Conservation (phyloP, 176 grass and related monocot genomes). For the Poa annua region DNA sequence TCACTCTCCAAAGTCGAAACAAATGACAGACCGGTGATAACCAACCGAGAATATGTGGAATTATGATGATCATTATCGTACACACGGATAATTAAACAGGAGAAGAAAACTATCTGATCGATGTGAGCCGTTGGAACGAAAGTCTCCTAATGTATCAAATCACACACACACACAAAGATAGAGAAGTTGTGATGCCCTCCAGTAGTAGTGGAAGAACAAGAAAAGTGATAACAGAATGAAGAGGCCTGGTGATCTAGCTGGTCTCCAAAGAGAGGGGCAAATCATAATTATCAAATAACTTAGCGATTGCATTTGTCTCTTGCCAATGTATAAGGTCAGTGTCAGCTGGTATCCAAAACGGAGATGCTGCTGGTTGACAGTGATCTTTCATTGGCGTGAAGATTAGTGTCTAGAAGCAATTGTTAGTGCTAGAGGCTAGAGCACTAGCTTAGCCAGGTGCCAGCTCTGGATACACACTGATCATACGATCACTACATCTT, state of each 20-base stretch:
- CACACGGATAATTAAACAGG: background rate
- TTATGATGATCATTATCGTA: background rate
- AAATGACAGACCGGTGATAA: background rate
- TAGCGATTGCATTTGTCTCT: constrained; percentile 32
- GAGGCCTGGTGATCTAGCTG: background rate
- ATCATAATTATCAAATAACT: constrained; percentile 34
- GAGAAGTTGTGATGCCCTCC: constrained; percentile 28
- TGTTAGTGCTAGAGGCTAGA: constrained; percentile 1
- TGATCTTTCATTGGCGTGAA: background rate
- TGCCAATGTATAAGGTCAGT: background rate
- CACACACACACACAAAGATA: background rate
- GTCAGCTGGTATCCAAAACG: background rate
- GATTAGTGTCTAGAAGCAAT: constrained; percentile 29
- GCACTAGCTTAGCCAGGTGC: constrained; percentile 1
- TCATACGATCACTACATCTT: background rate
- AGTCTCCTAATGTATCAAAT: constrained; percentile 29
- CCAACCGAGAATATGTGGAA: background rate
- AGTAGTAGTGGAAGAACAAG: constrained; percentile 42
- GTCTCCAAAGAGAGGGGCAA: constrained; percentile 43
- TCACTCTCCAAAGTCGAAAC: background rate
- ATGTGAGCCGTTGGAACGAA: constrained; percentile 25
- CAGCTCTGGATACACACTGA: background rate
- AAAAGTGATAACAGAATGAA: background rate
- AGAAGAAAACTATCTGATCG: background rate
- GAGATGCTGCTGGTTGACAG: constrained; percentile 17